A percentile compares a stretch with the other conserved stretches of the same genome.
These are phyloP conservation scores for Rhizophlyctis rosea DNA, from an alignment of 192 early-diverging fungal genomes.

Conservation along the genomic window DNA sequence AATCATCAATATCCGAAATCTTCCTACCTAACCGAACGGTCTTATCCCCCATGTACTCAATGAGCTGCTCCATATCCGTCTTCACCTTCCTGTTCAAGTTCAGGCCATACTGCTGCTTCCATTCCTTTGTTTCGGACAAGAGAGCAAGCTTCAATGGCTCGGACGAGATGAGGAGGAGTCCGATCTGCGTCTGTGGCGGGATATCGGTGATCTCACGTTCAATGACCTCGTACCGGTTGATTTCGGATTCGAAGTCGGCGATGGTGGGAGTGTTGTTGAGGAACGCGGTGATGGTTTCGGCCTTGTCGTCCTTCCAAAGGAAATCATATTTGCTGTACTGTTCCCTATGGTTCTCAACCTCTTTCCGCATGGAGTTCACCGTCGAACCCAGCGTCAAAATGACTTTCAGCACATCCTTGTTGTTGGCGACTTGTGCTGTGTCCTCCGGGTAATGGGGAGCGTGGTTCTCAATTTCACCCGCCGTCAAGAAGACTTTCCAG, in stretches of 20 bases:
- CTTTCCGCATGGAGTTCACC: constrained; percentile 64
- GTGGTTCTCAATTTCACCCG: constrained; percentile 44
- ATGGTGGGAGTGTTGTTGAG: constrained; percentile 55
- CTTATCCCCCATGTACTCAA: constrained; percentile 67
- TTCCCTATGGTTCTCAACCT: constrained; percentile 57
- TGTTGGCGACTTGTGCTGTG: constrained; percentile 62
- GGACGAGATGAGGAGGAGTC: constrained; percentile 54
- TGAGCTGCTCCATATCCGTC: constrained; percentile 63
- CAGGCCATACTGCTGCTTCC: constrained; percentile 66
- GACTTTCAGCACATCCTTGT: constrained; percentile 63
- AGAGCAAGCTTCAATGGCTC: constrained; percentile 64
- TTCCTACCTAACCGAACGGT: constrained; percentile 54
- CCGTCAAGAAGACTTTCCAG: constrained; percentile 49
- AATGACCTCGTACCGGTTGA: constrained; percentile 60
- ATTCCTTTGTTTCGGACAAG: constrained; percentile 61
- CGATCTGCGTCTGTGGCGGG: constrained; percentile 56
- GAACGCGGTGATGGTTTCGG: constrained; percentile 58
- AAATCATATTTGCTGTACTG: constrained; percentile 66
- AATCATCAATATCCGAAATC: constrained; percentile 63
- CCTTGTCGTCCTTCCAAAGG: constrained; percentile 66
- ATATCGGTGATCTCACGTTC: constrained; percentile 60
- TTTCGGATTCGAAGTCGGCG: constrained; percentile 60
- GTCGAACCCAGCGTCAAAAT: constrained; percentile 51
- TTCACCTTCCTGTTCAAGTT: constrained; percentile 65
- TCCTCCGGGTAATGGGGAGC: constrained; percentile 50